Base-by-base conservation (phyloP, 2,329 filamentous ascomycete genomes). In the Arthrobotrys sinensis region DNA sequence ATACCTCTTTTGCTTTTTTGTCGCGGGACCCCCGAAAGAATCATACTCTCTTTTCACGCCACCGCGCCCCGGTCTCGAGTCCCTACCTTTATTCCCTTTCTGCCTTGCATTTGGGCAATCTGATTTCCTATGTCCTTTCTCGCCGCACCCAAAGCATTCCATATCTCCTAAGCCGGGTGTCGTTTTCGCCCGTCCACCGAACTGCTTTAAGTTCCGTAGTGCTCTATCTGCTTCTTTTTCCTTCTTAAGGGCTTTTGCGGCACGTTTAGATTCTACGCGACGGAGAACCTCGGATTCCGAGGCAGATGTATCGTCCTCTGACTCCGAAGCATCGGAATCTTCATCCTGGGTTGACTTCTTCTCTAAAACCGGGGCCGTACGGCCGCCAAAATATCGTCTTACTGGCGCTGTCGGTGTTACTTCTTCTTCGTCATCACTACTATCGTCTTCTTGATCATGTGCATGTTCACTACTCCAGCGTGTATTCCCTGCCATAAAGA, bases 351-450 rank as follows among this genome's bases (percentile, higher is more conserved):
- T 48, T 21, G 66, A 28, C 38, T 76, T 76, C 11, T 48, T 50
- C 24, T 65, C 46, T 1, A 38, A n/a, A 16, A 57, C 55, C 0
- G 72, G 72, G 4, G 72, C 55, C 3, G 64, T 66, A n/a, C 72
- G 57, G 36, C 72, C 72, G 38, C 72, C 72, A 32, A 76, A 76
- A 32, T 76, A 76, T 7, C 72, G 55, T 46, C 72, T 75, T 4
- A 16, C 32, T 16, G 19, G 52, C 2, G n/a, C 34, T 4, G 16
- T 21, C 6, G 28, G 24, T 34, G 16, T 8, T 2, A 3, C 7
- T 8, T 57, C 24, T 24, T 45, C 46, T 7, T 57, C 57, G 2
- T 60, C 57, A 1, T 48, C 36, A 14, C 24, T 21, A 46, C 28
- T 16, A 14, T 57, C 45, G 4, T 50, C 34, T 10, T 48, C 45